Evolutionary conservation across 2,329 filamentous ascomycete genomes (phyloP).

Genomic region (Cladophialophora carrionii): DNA sequence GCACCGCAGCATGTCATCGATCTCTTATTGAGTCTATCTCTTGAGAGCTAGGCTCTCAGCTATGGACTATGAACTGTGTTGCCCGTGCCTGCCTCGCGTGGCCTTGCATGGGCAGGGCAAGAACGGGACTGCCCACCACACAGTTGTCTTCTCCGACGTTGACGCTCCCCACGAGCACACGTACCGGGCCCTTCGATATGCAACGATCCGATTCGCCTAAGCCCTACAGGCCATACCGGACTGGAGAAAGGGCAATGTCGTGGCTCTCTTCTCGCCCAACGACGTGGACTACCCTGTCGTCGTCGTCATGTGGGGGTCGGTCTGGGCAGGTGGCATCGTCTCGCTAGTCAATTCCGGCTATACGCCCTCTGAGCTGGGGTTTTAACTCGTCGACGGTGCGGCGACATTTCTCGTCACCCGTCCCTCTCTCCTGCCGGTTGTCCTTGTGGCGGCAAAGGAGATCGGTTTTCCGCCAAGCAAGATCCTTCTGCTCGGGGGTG

Average conservation of each 20-base stretch:
- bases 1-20: too few relatives aligned
- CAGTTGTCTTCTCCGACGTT: constrained; percentile 1
- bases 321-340: constrained; percentile 78
- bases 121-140: too few relatives aligned
- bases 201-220: neutral
- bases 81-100: too few relatives aligned
- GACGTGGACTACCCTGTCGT: constrained; percentile 50
- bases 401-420: constrained; percentile 77
- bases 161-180: neutral
- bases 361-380: constrained; percentile 77
- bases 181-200: neutral
- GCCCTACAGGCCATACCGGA: constrained; percentile 39
- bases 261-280: constrained; percentile 82
- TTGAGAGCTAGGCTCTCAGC: too few relatives aligned
- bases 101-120: too few relatives aligned
- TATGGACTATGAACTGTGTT: too few relatives aligned
- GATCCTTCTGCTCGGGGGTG: constrained; percentile 79
- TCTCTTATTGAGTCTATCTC: too few relatives aligned
- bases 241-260: constrained; percentile 80
- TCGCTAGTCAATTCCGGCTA: constrained; percentile 88
- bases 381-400: constrained; percentile 76
- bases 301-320: constrained; percentile 70
- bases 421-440: constrained; percentile 64
- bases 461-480: constrained; percentile 71
- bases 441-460: constrained; percentile 66